phyloP scores from a whole-genome alignment of 2,329 filamentous ascomycete genomes.

The Aspergillus sojae region DNA sequence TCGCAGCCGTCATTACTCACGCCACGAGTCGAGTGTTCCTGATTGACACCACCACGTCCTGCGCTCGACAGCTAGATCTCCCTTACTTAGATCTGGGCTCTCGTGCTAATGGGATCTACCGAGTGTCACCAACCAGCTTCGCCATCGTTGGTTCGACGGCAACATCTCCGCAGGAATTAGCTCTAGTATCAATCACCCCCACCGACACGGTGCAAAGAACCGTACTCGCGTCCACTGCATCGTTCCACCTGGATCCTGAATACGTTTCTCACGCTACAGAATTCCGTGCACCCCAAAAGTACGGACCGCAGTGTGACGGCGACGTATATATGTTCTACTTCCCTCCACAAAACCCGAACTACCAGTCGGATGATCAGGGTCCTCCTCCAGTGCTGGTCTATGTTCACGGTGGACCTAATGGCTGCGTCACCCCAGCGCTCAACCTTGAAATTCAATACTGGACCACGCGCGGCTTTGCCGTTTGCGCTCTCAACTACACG shows the following conservation, averaged over 20 bases:
- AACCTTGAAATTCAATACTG: conserved; percentile 54
- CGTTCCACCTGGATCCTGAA: conserved; percentile 8
- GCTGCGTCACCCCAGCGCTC: conserved; percentile 48
- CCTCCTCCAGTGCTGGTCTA: conserved; percentile 51
- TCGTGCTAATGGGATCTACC: conserved; percentile 15
- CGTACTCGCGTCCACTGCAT: background rate
- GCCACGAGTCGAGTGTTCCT: conserved; percentile 24
- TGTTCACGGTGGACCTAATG: conserved; percentile 57
- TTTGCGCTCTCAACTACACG: conserved; percentile 55
- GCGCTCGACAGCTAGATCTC: conserved; percentile 19
- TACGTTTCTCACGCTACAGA: conserved; percentile 35
- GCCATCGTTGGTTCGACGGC: conserved; percentile 24
- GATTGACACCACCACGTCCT: conserved; percentile 18
- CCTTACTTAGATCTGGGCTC: conserved; percentile 21
- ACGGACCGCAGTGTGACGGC: conserved; percentile 28
- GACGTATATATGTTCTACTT: conserved; percentile 52
- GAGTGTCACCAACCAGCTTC: conserved; percentile 22
- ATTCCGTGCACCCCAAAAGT: conserved; percentile 37
- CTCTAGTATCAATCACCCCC: conserved; percentile 12
- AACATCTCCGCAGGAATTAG: conserved; percentile 23
- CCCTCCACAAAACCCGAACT: conserved; percentile 53
- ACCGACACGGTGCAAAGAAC: background rate
- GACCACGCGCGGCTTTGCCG: conserved; percentile 58
- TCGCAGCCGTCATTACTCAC: conserved; percentile 22
- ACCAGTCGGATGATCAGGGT: conserved; percentile 32